Evolutionary conservation across 108 stramenopile genomes (phyloP).

Genomic region (Cyclotella atomus): DNA sequence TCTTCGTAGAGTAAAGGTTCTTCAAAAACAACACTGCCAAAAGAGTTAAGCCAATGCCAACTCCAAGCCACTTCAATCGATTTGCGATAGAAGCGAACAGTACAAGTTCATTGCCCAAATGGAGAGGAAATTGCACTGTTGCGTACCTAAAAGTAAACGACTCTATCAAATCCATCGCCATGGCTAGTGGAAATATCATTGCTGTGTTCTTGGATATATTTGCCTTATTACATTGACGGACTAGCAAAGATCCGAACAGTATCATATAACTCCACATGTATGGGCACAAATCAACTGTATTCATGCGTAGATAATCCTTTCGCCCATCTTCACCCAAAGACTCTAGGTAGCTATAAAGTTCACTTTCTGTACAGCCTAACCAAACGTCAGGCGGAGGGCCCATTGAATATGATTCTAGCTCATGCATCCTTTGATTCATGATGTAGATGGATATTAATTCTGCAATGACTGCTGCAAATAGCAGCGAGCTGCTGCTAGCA

Average conservation of each 20-base stretch:
- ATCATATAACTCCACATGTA: slow-evolving; percentile 1
- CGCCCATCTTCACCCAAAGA: not conserved
- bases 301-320: not conserved
- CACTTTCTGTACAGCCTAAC: not conserved
- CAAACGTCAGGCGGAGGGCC: not conserved
- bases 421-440: slow-evolving; percentile 1
- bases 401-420: slow-evolving; percentile 1
- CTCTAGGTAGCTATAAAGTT: not conserved
- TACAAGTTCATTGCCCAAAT: not conserved
- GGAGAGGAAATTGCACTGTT: not conserved
- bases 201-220: not conserved
- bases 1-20: not conserved
- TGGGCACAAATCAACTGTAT: not conserved
- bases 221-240: not conserved
- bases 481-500: not conserved
- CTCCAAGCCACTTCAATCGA: not conserved
- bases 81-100: not conserved
- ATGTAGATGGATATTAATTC: not conserved
- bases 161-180: not conserved
- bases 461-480: not conserved
- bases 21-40: not conserved
- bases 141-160: not conserved
- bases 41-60: not conserved
- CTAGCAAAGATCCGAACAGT: not conserved
- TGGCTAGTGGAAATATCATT: not conserved